Conservation (phyloP, 1,284 basidiomycete species). For the Cutaneotrichosporon cyanovorans region DNA sequence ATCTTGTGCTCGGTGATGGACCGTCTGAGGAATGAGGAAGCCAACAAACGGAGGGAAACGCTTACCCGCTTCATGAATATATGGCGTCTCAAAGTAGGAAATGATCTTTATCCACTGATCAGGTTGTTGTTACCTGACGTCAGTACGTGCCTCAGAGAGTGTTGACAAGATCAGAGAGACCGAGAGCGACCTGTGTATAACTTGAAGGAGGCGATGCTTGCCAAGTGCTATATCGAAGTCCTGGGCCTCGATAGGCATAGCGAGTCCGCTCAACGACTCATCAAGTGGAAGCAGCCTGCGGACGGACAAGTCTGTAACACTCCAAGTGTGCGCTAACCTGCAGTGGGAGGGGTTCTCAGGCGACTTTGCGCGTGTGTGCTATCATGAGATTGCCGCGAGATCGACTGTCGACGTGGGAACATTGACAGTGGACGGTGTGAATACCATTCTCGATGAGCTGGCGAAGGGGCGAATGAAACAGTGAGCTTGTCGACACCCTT, state of each 20-base stretch:
- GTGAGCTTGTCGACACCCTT: conserved; percentile 8
- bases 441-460: conserved; percentile 67
- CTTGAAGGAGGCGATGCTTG: conserved; percentile 82
- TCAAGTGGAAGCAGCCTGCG: conserved; percentile 81
- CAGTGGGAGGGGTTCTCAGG: conserved; percentile 49
- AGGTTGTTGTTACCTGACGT: conserved; percentile 49
- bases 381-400: conserved; percentile 72
- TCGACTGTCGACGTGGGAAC: conserved; percentile 71
- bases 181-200: conserved; percentile 81
- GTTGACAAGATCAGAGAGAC: conserved; percentile 61
- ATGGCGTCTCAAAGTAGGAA: conserved; percentile 47
- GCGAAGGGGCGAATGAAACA: conserved; percentile 30
- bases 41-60: conserved; percentile 33
- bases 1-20: conserved; percentile 44
- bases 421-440: conserved; percentile 70
- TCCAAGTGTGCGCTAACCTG: background rate
- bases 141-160: conserved; percentile 12
- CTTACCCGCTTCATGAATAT: conserved; percentile 37
- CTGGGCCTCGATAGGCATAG: conserved; percentile 71
- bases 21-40: conserved; percentile 35
- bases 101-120: conserved; percentile 49
- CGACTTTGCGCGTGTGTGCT: conserved; percentile 77
- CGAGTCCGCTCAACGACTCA: conserved; percentile 66
- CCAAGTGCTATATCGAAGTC: conserved; percentile 79
- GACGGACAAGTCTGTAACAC: conserved; percentile 28